Evolutionary conservation across 2,329 filamentous ascomycete species (phyloP).

Genomic region (Penicillium paneum): DNA sequence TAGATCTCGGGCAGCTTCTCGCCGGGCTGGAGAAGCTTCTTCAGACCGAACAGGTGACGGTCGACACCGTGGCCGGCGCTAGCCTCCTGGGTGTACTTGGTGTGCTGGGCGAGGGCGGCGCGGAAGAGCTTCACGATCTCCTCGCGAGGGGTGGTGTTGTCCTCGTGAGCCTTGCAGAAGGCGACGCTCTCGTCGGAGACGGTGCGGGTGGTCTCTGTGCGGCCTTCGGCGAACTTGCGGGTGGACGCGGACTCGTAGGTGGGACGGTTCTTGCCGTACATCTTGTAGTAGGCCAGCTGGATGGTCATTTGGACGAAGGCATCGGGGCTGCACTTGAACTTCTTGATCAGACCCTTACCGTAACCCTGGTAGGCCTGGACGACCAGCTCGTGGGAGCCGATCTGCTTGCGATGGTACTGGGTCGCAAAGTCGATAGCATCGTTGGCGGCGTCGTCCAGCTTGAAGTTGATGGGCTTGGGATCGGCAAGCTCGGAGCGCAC

Average conservation of each 20-base stretch:
- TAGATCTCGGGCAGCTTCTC: conserved; percentile 81
- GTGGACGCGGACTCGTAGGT: conserved; percentile 97
- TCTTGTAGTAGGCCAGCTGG: conserved; percentile 96
- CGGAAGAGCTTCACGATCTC: conserved; percentile 73
- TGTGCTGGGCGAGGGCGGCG: conserved; percentile 74
- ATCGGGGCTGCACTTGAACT: conserved; percentile 97
- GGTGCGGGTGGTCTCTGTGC: conserved; percentile 90
- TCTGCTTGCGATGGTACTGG: conserved; percentile 75
- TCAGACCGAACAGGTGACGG: conserved; percentile 93
- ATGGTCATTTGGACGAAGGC: conserved; percentile 99
- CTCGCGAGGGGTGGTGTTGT: conserved; percentile 61
- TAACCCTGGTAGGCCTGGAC: conserved; percentile 97
- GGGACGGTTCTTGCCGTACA: conserved; percentile 96
- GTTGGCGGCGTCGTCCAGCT: conserved; percentile 69
- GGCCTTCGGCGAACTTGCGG: conserved; percentile 90
- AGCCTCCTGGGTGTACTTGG: conserved; percentile 86
- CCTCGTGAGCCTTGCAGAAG: conserved; percentile 84
- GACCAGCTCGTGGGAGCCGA: conserved; percentile 81
- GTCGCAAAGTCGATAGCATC: conserved; percentile 75
- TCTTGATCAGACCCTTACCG: conserved; percentile 98
- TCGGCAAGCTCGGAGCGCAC: conserved; percentile 82
- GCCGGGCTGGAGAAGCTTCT: conserved; percentile 77
- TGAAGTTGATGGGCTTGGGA: conserved; percentile 73
- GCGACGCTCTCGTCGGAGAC: conserved; percentile 89
- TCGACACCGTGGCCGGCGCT: conserved; percentile 92